Conservation (phyloP, 2,329 filamentous ascomycete species). For the Davidsoniella eucalypti region DNA sequence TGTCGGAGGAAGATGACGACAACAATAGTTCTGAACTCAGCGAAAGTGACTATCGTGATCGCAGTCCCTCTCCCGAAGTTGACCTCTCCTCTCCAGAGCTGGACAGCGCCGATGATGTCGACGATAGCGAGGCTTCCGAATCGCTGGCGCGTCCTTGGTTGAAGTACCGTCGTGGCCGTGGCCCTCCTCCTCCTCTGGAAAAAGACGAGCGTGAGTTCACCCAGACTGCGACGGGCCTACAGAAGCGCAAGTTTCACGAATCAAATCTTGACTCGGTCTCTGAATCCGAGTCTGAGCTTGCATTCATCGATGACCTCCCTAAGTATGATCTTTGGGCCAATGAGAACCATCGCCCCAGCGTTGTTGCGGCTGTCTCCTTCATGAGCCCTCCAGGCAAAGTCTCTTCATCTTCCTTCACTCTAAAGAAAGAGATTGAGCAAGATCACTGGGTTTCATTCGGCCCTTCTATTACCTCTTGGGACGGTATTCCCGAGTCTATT, state of each 20-base stretch:
- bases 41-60: constrained; percentile 34
- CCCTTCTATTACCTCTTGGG: constrained; percentile 28
- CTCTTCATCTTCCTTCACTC: constrained; percentile 9
- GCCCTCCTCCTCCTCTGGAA: constrained; percentile 77
- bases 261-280: constrained; percentile 17
- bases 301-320: constrained; percentile 25
- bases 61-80: constrained; percentile 85
- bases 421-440: constrained; percentile 24
- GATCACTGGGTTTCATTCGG: constrained; percentile 23
- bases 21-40: constrained; percentile 38
- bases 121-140: constrained; percentile 33
- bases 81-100: constrained; percentile 79
- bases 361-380: constrained; percentile 22
- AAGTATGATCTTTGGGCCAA: constrained; percentile 13
- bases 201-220: constrained; percentile 95
- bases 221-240: constrained; percentile 77
- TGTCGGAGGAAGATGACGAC: constrained; percentile 19
- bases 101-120: constrained; percentile 40
- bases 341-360: constrained; percentile 8
- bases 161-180: constrained; percentile 33
- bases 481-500: constrained; percentile 69
- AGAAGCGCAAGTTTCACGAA: constrained; percentile 42
- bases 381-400: constrained; percentile 15
- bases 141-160: constrained; percentile 29
- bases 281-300: constrained; percentile 19